Evolutionary conservation across 225 moss, liverwort and hornwort genomes (phyloP), one percentile per base, ranked within the genome.

Genomic region (Ulota crispa): DNA sequence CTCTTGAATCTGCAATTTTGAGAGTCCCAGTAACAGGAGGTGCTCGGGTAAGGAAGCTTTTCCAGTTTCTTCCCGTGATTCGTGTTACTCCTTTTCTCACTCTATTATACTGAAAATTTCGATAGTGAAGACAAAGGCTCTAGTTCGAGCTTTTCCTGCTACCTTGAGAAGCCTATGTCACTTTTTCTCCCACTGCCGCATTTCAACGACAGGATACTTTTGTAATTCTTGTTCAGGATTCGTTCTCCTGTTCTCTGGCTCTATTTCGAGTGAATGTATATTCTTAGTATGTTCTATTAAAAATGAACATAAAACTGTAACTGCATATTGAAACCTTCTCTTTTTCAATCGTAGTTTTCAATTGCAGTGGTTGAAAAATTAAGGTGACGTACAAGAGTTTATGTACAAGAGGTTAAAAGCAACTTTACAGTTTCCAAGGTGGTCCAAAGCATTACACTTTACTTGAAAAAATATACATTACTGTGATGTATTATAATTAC

Each of bases 1-100:
- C 98, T 67, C 87, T 99, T 32, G 98, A 99, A 89, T 92, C 98
- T 81, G 93, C 98, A 77, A 99, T 99, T 87, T 87, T 99, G 76
- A 91, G 98, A 83, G 96, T 99, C 19, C 98, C 98, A 81, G 96
- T 99, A 1, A 99, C 96, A 59, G 98, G 98, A 75, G 98, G 96
- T 72, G 98, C 98, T 65, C 91, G 93, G 94, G 98, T 98, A 89
- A 77, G 77, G n/a, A 41, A 69, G 12, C 31, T 64, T 57, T 47
- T 32, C 21, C 30, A 24, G 41, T 39, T 6, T 56, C 43, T 45
- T 60, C 42, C 15, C 52, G 52, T 80, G 37, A 9, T 52, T 41
- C 42, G 39, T 65, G 41, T 65, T 52, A 9, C 28, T 18, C 4
- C 14, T 43, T 56, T 19, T 21, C 16, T 26, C 15, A 18, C 36